Percentiles rank a stretch among this genome's conserved stretches.
phyloP scores from a whole-genome alignment of 2,329 filamentous ascomycete genomes.

The Cordyceps cateniannulata region DNA sequence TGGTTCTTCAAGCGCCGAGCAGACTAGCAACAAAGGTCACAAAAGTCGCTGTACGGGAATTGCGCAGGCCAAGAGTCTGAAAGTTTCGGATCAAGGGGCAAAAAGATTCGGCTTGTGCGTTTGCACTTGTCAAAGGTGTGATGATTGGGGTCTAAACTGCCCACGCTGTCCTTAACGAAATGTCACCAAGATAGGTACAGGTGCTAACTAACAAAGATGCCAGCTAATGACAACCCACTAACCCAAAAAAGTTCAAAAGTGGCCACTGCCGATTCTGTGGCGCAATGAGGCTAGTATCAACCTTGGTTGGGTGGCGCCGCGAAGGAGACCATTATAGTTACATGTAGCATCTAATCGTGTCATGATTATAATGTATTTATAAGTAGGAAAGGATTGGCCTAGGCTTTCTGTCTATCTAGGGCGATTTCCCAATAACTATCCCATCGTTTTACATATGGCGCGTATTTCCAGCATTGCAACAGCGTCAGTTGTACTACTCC shows the following conservation, averaged over 20 bases:
- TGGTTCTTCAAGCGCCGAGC: not conserved
- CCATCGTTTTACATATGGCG: too few relatives aligned
- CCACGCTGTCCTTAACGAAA: slow-evolving; percentile 20
- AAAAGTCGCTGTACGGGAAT: not conserved
- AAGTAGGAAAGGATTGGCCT: too few relatives aligned
- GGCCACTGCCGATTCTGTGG: slow-evolving; percentile 5
- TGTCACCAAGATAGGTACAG: not conserved
- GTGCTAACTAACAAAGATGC: too few relatives aligned
- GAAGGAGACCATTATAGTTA: too few relatives aligned
- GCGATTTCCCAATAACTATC: too few relatives aligned
- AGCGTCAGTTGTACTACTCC: too few relatives aligned
- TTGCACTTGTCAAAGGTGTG: not conserved
- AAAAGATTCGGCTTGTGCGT: not conserved
- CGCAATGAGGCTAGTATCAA: not conserved
- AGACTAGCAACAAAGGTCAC: not conserved
- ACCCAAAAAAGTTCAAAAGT: not conserved
- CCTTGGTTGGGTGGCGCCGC: too few relatives aligned
- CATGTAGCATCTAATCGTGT: too few relatives aligned
- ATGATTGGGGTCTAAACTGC: slow-evolving; percentile 9
- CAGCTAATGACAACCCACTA: not conserved
- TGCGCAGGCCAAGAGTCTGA: not conserved
- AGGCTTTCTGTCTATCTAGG: too few relatives aligned
- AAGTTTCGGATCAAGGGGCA: not conserved
- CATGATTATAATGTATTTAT: too few relatives aligned
- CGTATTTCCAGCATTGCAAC: too few relatives aligned